Percentiles rank a stretch among this genome's conserved stretches.
phyloP scores from a whole-genome alignment of 768 basidiomycete species.

The Leccinellum albellum region DNA sequence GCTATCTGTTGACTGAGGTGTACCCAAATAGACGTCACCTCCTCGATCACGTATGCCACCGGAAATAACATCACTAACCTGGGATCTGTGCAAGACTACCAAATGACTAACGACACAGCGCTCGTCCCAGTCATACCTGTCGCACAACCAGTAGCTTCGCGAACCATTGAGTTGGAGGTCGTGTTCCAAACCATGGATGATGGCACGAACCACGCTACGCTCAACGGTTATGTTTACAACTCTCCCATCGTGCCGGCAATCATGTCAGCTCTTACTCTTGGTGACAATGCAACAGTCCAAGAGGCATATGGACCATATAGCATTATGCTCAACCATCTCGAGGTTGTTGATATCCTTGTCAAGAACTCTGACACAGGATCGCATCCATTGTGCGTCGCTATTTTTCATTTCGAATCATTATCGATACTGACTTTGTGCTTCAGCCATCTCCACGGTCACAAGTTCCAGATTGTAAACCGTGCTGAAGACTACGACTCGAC shows the following conservation, averaged over 20 bases:
- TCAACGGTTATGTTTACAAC: slow-evolving; percentile 70
- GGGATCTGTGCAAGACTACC: slow-evolving; percentile 53
- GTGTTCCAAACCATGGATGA: slow-evolving; percentile 82
- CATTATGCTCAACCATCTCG: slow-evolving; percentile 69
- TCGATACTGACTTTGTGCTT: background rate
- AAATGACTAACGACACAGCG: slow-evolving; percentile 59
- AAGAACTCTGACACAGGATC: slow-evolving; percentile 70
- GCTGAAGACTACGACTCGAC: slow-evolving; percentile 64
- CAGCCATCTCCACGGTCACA: slow-evolving; percentile 91
- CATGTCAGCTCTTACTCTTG: slow-evolving; percentile 74
- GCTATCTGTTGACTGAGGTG: background rate
- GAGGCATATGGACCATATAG: slow-evolving; percentile 77
- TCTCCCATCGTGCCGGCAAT: slow-evolving; percentile 69
- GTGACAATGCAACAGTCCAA: slow-evolving; percentile 60
- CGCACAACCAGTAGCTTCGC: slow-evolving; percentile 49
- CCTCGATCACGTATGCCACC: slow-evolving; percentile 72
- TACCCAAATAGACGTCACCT: slow-evolving; percentile 61
- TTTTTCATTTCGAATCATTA: background rate
- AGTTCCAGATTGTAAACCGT: slow-evolving; percentile 75
- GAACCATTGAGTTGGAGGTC: slow-evolving; percentile 66
- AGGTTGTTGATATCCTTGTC: slow-evolving; percentile 74
- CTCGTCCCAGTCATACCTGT: slow-evolving; percentile 60
- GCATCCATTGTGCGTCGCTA: slow-evolving; percentile 72
- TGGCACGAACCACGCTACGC: slow-evolving; percentile 80
- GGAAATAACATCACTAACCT: slow-evolving; percentile 49